A percentile compares a stretch with the other conserved stretches of the same genome.
Evolutionary conservation across 306 rosid genomes (phyloP).

Genomic region (Sophora flavescens): DNA sequence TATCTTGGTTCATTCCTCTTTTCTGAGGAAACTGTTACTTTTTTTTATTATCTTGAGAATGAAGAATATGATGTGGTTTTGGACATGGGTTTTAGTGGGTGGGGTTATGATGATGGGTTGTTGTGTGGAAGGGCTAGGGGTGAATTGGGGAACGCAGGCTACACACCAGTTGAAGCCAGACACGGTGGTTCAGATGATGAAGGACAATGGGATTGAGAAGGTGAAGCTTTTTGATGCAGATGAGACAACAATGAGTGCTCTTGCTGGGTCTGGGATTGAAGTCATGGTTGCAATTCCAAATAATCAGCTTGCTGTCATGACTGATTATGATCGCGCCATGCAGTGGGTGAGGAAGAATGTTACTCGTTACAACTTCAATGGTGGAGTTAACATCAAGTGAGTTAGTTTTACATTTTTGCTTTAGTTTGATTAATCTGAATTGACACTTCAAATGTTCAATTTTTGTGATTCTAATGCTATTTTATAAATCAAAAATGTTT

Average conservation of each 20-base stretch:
- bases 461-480: no score
- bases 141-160: conserved; percentile 97
- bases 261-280: conserved; percentile 77
- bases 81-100: conserved; percentile 53
- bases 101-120: conserved; percentile 48
- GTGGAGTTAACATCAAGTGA: conserved; percentile 89
- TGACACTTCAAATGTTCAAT: no score
- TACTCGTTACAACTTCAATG: conserved; percentile 69
- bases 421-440: neutral
- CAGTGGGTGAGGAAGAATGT: conserved; percentile 87
- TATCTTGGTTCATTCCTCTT: neutral
- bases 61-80: conserved; percentile 49
- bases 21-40: neutral
- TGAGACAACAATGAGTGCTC: conserved; percentile 67
- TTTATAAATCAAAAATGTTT: no score
- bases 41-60: neutral
- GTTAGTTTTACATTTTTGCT: neutral
- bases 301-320: conserved; percentile 71
- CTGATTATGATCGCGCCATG: conserved; percentile 67
- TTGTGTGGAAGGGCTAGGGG: conserved; percentile 79
- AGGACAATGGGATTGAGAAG: conserved; percentile 82
- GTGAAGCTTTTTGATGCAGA: conserved; percentile 95
- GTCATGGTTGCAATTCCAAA: conserved; percentile 96
- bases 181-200: conserved; percentile 79
- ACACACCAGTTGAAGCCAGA: conserved; percentile 73